phyloP scores from a whole-genome alignment of 768 basidiomycete genomes.

The Mycena vulgaris region DNA sequence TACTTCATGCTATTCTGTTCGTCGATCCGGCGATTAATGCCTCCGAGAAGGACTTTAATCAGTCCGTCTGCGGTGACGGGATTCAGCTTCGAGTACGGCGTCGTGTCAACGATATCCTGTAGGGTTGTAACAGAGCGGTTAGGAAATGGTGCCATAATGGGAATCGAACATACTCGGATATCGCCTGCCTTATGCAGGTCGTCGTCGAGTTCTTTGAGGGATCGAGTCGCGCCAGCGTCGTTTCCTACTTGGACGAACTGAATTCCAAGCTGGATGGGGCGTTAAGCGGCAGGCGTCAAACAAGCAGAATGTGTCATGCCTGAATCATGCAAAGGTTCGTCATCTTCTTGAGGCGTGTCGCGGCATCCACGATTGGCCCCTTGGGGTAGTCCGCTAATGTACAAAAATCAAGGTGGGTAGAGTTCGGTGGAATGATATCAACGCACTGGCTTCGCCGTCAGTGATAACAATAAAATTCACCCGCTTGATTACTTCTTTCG shows the following conservation, averaged over 20 bases:
- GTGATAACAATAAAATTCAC: conserved; percentile 75
- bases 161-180: conserved; percentile 57
- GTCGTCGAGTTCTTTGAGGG: conserved; percentile 71
- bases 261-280: conserved; percentile 65
- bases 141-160: background rate
- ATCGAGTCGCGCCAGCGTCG: conserved; percentile 55
- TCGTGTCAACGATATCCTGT: conserved; percentile 35
- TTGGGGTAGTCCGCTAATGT: conserved; percentile 66
- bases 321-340: conserved; percentile 21
- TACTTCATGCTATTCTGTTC: background rate
- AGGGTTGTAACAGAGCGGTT: background rate
- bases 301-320: background rate
- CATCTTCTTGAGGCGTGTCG: conserved; percentile 65
- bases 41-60: conserved; percentile 30
- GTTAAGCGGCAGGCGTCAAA: background rate
- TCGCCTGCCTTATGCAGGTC: conserved; percentile 58
- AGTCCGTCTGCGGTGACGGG: conserved; percentile 29
- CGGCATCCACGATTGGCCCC: conserved; percentile 60
- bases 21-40: conserved; percentile 31
- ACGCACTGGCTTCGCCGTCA: conserved; percentile 72
- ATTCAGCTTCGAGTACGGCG: conserved; percentile 23
- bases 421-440: background rate
- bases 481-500: conserved; percentile 61
- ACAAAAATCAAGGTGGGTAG: background rate
- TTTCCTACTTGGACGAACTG: conserved; percentile 84